Base-by-base conservation (phyloP, 306 rosid species). In the Chamaecrista fasciculata region DNA sequence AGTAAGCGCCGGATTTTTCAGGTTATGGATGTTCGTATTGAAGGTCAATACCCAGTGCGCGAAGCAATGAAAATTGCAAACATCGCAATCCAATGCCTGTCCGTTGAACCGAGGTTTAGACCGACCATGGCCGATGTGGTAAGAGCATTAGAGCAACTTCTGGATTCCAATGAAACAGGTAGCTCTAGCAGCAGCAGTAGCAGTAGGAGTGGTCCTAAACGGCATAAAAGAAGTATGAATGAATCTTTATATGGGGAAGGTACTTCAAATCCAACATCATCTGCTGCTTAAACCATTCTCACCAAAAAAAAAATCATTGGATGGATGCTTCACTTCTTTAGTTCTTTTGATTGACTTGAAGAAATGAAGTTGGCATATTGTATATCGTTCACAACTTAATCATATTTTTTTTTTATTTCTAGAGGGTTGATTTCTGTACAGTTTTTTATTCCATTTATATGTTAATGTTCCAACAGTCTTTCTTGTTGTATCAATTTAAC, bases 111-210 rank as follows among this genome's bases (percentile, higher is more conserved):
- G 21, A 89, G 83, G 75, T 72, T 73, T 21, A 87, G 99, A 69
- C 97, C 97, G 6, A 81, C 70, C 72, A 91, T 95, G 99, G 86
- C 80, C 0, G 85, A 87, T 3, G 92, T 91, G 20, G 96, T 95
- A 29, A 79, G 69, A 69, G 58, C 73, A 71, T 74, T 95, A 67
- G 97, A 95, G 37, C 88, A 81, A 23, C 85, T 95, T 81, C 95
- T 72, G 72, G 82, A 80, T 44, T 56, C 83, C 7, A 69, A 31
- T 39, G 87, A 72, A 46, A 33, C 24, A 20, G 72, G 31, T 31
- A 31, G 75, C 36, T 66, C 87, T 59, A 76, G 83, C 40, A 70
- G 39, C 3, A 24, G 39, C 5, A 31, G 63, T 3, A 57, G 18
- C 12, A 37, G 43, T 37, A 37, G 58, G 60, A 67, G 43, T 51